Conservation (phyloP, 768 basidiomycete genomes). For the Mycena haematopus region DNA sequence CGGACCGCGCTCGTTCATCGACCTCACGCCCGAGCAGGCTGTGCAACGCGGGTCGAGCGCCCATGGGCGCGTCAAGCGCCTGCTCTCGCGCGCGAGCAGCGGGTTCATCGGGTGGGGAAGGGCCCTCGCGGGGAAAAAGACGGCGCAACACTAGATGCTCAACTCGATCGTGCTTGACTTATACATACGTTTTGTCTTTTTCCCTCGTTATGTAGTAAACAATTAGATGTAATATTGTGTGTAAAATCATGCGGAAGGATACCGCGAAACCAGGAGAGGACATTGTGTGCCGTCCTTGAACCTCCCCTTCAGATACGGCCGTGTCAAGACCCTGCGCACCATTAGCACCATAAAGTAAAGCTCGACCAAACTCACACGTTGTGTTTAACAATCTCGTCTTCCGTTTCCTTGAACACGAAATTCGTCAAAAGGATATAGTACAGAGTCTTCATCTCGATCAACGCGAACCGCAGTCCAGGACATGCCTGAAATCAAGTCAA, state of each 20-base stretch:
- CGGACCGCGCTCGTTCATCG: constrained; percentile 29
- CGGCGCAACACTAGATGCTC: background rate
- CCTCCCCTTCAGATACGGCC: constrained; percentile 64
- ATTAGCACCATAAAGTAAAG: background rate
- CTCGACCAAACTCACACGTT: constrained; percentile 59
- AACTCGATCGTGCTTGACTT: constrained; percentile 10
- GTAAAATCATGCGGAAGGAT: constrained; percentile 5
- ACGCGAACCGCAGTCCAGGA: constrained; percentile 81
- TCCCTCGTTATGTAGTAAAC: constrained; percentile 22
- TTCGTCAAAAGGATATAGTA: constrained; percentile 71
- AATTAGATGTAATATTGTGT: too few species aligned
- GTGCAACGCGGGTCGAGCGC: constrained; percentile 16
- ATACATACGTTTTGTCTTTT: background rate
- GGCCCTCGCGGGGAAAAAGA: constrained; percentile 25
- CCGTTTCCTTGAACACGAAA: constrained; percentile 65
- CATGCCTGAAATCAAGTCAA: constrained; percentile 61
- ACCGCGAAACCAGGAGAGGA: constrained; percentile 57
- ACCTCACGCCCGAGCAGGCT: constrained; percentile 26
- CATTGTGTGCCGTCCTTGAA: constrained; percentile 66
- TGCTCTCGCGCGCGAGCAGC: constrained; percentile 28
- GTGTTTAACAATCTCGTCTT: constrained; percentile 58
- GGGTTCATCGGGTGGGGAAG: constrained; percentile 30
- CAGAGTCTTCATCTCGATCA: constrained; percentile 85
- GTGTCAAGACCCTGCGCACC: constrained; percentile 61
- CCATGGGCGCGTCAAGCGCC: constrained; percentile 23